These are phyloP conservation scores for Paramecium octaurelia DNA, from an alignment of 73 alveolate species.

Conservation along the genomic window DNA sequence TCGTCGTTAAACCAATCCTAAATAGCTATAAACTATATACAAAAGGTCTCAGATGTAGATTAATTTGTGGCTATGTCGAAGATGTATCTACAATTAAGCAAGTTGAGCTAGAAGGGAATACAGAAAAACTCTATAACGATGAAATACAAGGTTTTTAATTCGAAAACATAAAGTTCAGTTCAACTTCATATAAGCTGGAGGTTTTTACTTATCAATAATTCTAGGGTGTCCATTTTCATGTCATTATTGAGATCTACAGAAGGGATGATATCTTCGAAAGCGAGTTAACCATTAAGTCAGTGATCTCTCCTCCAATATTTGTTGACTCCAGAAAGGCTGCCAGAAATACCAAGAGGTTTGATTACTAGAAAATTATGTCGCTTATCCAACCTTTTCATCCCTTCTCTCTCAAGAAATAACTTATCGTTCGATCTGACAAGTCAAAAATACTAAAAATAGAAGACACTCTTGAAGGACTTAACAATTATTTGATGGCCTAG, in stretches of 20 bases:
- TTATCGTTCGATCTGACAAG: not conserved
- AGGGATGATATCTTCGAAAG: not conserved
- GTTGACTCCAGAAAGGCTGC: conserved; percentile 32
- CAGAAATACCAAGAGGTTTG: conserved; percentile 17
- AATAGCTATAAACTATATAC: not conserved
- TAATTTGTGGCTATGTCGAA: not conserved
- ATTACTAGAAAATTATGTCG: not conserved
- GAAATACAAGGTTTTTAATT: not conserved
- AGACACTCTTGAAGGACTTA: not conserved
- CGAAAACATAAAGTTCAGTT: not conserved
- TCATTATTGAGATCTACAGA: conserved; percentile 1
- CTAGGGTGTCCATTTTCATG: conserved; percentile 34
- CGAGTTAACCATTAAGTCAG: not conserved
- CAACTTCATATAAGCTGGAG: conserved; percentile 26
- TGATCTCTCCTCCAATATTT: conserved; percentile 25
- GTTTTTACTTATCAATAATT: not conserved
- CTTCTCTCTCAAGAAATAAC: not conserved
- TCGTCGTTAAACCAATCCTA: not conserved
- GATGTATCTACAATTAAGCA: not conserved
- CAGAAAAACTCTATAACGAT: not conserved
- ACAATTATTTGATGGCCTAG: conserved; percentile 5
- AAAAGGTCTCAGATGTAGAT: not conserved
- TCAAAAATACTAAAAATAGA: not conserved
- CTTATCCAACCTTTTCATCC: conserved; percentile 26
- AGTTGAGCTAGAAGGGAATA: not conserved